Percentiles rank a stretch among this genome's conserved stretches.
These are phyloP conservation scores for Pleurotus eryngii DNA, from an alignment of 768 basidiomycete species.

Conservation along the genomic window DNA sequence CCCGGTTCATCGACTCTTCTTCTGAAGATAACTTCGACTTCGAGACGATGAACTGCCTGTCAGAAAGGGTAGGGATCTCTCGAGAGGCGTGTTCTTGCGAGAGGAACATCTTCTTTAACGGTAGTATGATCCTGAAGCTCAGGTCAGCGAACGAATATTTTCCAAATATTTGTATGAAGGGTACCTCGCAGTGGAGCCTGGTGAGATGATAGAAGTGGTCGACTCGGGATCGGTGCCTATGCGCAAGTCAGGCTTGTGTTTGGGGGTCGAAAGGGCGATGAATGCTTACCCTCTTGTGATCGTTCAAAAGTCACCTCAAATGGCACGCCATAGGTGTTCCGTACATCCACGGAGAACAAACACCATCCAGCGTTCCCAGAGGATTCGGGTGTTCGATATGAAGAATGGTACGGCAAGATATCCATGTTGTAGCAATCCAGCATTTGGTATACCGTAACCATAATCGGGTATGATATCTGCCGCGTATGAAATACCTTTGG, in stretches of 20 bases:
- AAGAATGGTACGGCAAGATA: conserved; percentile 60
- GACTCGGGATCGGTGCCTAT: conserved; percentile 39
- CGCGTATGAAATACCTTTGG: conserved; percentile 76
- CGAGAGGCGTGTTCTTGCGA: conserved; percentile 51
- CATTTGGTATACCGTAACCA: conserved; percentile 95
- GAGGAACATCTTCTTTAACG: conserved; percentile 68
- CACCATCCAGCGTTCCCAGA: conserved; percentile 64
- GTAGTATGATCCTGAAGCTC: conserved; percentile 56
- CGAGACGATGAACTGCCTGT: conserved; percentile 87
- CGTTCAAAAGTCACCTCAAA: conserved; percentile 85
- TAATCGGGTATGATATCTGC: conserved; percentile 82
- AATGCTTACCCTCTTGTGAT: conserved; percentile 51
- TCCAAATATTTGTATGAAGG: conserved; percentile 12
- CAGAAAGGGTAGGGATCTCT: conserved; percentile 81
- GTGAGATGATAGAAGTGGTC: conserved; percentile 66
- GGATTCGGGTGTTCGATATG: conserved; percentile 22
- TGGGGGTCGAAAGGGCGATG: too few species aligned
- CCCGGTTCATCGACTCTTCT: conserved; percentile 65
- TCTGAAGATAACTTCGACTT: conserved; percentile 58
- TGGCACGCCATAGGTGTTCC: conserved; percentile 86
- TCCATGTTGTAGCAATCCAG: conserved; percentile 86
- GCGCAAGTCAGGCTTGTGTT: too few species aligned
- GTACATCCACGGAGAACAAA: conserved; percentile 85
- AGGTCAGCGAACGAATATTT: conserved; percentile 1
- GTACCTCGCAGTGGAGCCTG: conserved; percentile 82